Conservation (phyloP, 1,284 basidiomycete species). For the Ceratobasidium papillatum region DNA sequence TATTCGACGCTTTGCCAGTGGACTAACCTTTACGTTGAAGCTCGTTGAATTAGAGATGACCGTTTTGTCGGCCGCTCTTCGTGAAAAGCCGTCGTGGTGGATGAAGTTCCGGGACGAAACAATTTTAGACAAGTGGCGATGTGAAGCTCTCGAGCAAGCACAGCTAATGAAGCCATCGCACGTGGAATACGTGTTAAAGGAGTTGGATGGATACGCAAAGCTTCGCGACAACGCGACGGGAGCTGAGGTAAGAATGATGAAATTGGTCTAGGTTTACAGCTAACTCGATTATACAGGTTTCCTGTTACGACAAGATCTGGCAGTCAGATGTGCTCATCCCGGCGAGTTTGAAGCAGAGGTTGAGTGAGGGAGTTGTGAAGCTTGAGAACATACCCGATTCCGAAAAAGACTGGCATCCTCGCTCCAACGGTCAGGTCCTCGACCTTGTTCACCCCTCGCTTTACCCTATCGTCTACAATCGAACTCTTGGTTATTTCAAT, state of each 20-base stretch:
- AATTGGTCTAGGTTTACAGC: background rate
- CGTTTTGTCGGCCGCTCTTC: constrained; percentile 57
- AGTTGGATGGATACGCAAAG: constrained; percentile 59
- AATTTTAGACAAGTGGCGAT: constrained; percentile 52
- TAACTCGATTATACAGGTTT: constrained; percentile 51
- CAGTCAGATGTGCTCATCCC: constrained; percentile 39
- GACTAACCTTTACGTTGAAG: constrained; percentile 47
- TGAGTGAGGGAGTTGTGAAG: constrained; percentile 47
- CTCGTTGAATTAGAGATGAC: constrained; percentile 62
- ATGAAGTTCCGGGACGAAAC: constrained; percentile 49
- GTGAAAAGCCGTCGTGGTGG: constrained; percentile 59
- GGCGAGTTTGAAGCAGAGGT: background rate
- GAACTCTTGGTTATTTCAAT: constrained; percentile 40
- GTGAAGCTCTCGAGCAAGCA: constrained; percentile 50
- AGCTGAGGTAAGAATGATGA: constrained; percentile 51
- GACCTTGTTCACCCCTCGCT: constrained; percentile 59
- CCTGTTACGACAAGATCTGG: constrained; percentile 20
- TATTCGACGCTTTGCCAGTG: background rate
- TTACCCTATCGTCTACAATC: constrained; percentile 55
- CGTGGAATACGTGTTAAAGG: constrained; percentile 62
- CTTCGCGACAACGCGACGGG: constrained; percentile 54
- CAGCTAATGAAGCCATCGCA: constrained; percentile 54
- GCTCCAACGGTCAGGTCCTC: constrained; percentile 56
- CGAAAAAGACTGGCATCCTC: constrained; percentile 60
- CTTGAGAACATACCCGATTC: constrained; percentile 55